These are phyloP conservation scores for Trichoderma orchidacearum DNA, from an alignment of 495 filamentous ascomycete species.

Conservation along the genomic window DNA sequence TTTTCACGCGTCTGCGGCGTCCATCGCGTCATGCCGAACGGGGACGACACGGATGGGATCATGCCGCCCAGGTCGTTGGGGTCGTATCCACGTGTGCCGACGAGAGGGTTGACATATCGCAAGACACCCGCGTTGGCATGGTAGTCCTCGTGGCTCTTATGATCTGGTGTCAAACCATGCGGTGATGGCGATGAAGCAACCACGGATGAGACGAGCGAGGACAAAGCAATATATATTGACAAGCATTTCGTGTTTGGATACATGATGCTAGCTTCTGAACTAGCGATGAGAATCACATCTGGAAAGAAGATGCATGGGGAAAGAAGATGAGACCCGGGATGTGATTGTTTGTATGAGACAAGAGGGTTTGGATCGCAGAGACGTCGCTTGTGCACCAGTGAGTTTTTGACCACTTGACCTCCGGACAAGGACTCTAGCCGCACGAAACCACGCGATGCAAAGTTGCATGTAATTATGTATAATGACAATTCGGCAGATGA, in stretches of 20 bases:
- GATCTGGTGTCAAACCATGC: background rate
- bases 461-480: background rate
- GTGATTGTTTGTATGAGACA: background rate
- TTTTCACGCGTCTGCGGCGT: constrained; percentile 19
- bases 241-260: background rate
- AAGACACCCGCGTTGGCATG: constrained; percentile 14
- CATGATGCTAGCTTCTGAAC: background rate
- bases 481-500: background rate
- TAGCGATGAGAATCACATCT: background rate
- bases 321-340: background rate
- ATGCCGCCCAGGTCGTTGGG: constrained; percentile 18
- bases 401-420: background rate
- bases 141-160: constrained; percentile 3
- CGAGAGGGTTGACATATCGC: constrained; percentile 16
- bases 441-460: background rate
- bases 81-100: constrained; percentile 14
- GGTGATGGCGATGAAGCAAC: background rate
- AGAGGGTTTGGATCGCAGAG: too few species aligned
- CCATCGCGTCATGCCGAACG: constrained; percentile 22
- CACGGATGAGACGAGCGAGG: background rate
- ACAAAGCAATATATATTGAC: background rate
- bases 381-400: too few species aligned
- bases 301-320: too few species aligned
- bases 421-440: background rate
- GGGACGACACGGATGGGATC: constrained; percentile 19